Base-by-base conservation (phyloP, 805 yeast species). In the Candida ortonii region DNA sequence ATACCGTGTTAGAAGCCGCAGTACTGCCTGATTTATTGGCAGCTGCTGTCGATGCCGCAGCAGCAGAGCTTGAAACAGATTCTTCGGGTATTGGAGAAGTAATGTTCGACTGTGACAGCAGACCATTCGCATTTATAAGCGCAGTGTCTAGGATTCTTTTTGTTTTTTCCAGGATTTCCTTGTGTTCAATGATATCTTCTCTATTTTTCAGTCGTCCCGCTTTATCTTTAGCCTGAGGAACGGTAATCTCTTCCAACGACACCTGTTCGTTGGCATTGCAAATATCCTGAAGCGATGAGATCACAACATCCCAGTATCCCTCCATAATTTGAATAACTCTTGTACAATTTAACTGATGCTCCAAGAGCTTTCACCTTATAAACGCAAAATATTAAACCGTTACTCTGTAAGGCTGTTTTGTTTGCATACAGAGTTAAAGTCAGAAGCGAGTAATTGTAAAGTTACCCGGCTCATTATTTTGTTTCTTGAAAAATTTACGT, bases 291-390 rank as follows among this genome's bases (percentile, higher is more conserved):
- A 82, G 60, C 1, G 83, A 77, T 6, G 86, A 69, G 3, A 78
- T 63, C 5, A 79, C 79, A 19, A 73, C 70, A 47, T 78, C 84
- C 90, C 90, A 82, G 47, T 74, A 70, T 1, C 81, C 77, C 16
- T 75, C 80, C 67, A 73, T 70, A 4, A 11, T 16, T n/a, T n/a
- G n/a, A n/a, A n/a, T n/a, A n/a, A n/a, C n/a, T n/a, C n/a, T n/a
- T n/a, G n/a, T n/a, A n/a, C n/a, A n/a, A n/a, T n/a, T n/a, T n/a
- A n/a, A n/a, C n/a, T n/a, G n/a, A n/a, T n/a, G n/a, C n/a, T n/a
- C n/a, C n/a, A n/a, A n/a, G n/a, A n/a, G n/a, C n/a, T n/a, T n/a
- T n/a, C n/a, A n/a, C n/a, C n/a, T n/a, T n/a, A n/a, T n/a, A n/a
- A n/a, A n/a, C n/a, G n/a, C n/a, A n/a, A n/a, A n/a, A n/a, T n/a